Evolutionary conservation across 1,284 basidiomycete species (phyloP).

Genomic region (Clitocybe nebularis): DNA sequence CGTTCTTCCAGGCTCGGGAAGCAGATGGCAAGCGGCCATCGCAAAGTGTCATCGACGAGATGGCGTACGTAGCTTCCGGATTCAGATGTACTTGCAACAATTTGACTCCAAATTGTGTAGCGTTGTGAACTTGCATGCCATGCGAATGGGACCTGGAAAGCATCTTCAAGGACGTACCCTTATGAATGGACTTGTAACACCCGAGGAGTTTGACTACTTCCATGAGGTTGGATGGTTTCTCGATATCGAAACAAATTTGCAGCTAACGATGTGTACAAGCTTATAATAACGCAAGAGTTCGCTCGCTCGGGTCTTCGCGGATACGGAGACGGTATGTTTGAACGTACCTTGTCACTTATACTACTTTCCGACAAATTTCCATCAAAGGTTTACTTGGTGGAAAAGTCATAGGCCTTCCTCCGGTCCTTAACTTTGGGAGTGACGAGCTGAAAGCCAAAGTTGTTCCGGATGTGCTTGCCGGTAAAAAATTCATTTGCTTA

Average conservation of each 20-base stretch:
- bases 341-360: no score
- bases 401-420: constrained; percentile 80
- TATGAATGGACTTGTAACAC: constrained; percentile 78
- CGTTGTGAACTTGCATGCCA: constrained; percentile 70
- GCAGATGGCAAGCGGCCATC: constrained; percentile 69
- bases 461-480: constrained; percentile 80
- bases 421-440: constrained; percentile 83
- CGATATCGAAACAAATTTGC: not conserved
- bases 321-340: constrained; percentile 51
- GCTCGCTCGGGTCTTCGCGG: constrained; percentile 72
- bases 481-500: constrained; percentile 77
- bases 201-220: constrained; percentile 82
- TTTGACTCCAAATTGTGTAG: constrained; percentile 24
- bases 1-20: constrained; percentile 45
- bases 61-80: constrained; percentile 42
- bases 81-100: not conserved
- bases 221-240: constrained; percentile 45
- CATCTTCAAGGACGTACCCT: constrained; percentile 62
- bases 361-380: no score
- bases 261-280: constrained; percentile 31
- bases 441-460: constrained; percentile 77
- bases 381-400: constrained; percentile 55
- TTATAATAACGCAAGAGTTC: constrained; percentile 85
- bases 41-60: constrained; percentile 58
- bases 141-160: constrained; percentile 82